Conservation (phyloP, 345 rosid species). For the Nephelium lappaceum region DNA sequence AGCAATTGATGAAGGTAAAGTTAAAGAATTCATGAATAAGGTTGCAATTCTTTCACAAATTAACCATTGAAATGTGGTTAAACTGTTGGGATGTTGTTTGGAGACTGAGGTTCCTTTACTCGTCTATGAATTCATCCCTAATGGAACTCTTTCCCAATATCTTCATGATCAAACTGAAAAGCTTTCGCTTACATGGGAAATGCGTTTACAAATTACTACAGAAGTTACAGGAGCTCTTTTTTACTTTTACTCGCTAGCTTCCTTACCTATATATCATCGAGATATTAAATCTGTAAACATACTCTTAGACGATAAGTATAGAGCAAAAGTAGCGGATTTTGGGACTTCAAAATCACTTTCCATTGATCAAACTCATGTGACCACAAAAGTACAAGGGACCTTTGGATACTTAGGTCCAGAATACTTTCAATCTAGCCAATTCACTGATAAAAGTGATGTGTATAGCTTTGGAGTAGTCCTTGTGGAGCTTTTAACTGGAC, state of each 20-base stretch:
- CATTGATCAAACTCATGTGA: constrained; percentile 12
- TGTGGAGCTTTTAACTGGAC: constrained; percentile 8
- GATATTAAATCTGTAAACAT: constrained; percentile 4
- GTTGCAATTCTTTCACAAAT: background rate
- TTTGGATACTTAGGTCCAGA: constrained; percentile 14
- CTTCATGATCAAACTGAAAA: constrained; percentile 8
- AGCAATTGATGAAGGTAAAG: constrained; percentile 7
- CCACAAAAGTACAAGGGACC: background rate
- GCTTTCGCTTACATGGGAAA: constrained; percentile 13
- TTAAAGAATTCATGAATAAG: background rate
- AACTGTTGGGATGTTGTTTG: constrained; percentile 8
- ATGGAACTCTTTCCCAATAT: constrained; percentile 14
- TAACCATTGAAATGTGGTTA: constrained; percentile 12
- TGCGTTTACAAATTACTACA: background rate
- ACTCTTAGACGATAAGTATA: constrained; percentile 11
- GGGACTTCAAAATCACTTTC: constrained; percentile 11
- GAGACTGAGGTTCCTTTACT: background rate
- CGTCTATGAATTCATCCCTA: constrained; percentile 5
- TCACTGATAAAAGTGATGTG: constrained; percentile 11
- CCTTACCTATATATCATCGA: background rate
- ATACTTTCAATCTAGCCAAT: background rate
- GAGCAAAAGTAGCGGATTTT: constrained; percentile 17
- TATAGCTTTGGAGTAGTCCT: constrained; percentile 9
- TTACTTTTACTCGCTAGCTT: background rate
- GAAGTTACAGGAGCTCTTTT: constrained; percentile 12